phyloP scores from a whole-genome alignment of 2,329 filamentous ascomycete species.

The Trichoderma lentiforme region DNA sequence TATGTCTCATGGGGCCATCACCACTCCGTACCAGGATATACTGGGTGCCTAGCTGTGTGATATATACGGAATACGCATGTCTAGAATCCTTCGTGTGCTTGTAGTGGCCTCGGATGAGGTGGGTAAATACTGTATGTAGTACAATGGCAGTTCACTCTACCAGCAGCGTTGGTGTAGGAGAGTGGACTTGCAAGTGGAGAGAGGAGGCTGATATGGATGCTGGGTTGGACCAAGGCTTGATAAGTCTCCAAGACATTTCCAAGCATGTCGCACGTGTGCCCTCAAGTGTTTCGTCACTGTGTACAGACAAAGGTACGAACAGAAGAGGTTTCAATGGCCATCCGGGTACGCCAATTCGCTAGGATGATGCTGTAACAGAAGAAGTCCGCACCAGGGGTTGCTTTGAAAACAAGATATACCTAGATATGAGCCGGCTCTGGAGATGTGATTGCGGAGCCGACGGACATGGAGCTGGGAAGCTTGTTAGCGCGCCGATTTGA shows the following conservation, averaged over 20 bases:
- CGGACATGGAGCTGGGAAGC: background rate
- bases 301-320: background rate
- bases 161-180: background rate
- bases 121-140: background rate
- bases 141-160: background rate
- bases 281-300: background rate
- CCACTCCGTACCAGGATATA: background rate
- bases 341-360: background rate
- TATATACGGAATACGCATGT: background rate
- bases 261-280: slow-evolving; percentile 4
- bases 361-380: background rate
- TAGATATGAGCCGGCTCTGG: background rate
- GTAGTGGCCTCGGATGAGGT: background rate
- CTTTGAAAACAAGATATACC: background rate
- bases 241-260: background rate
- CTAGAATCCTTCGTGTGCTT: background rate
- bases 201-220: background rate
- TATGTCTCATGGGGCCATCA: slow-evolving; percentile 1
- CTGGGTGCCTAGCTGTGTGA: background rate
- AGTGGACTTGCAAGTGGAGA: background rate
- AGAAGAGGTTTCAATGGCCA: background rate
- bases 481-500: slow-evolving; percentile 1
- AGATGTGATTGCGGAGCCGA: slow-evolving; percentile 9
- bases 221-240: background rate
- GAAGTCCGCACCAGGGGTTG: background rate